Percentiles rank a stretch among this genome's conserved stretches.
phyloP scores from a whole-genome alignment of 208 protist species.

The Leishmania braziliensis region DNA sequence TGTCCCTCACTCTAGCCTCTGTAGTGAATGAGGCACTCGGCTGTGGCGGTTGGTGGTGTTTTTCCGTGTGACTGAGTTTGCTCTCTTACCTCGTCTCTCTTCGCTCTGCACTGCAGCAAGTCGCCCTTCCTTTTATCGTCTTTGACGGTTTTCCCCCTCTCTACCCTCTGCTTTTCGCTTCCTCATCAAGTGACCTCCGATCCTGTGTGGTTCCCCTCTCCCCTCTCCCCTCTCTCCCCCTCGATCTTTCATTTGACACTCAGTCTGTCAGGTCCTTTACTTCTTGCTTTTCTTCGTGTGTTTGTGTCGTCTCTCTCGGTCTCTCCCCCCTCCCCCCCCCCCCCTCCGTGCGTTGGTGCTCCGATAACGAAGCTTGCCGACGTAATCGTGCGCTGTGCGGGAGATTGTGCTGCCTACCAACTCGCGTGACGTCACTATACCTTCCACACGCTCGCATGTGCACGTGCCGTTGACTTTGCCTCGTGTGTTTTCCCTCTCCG shows the following conservation, averaged over 20 bases:
- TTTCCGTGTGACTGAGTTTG: background rate
- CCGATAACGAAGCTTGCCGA: background rate
- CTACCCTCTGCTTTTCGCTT: background rate
- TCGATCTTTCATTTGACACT: background rate
- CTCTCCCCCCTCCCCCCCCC: too few relatives aligned
- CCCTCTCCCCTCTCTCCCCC: conserved; percentile 1
- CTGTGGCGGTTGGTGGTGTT: background rate
- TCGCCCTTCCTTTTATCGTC: background rate
- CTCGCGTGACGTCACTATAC: background rate
- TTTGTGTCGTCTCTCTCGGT: background rate
- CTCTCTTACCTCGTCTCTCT: background rate
- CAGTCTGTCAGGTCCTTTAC: conserved; percentile 1
- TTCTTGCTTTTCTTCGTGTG: background rate
- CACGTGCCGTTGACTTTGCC: background rate
- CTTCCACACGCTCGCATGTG: background rate
- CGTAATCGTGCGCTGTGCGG: too few relatives aligned
- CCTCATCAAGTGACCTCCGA: background rate
- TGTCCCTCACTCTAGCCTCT: background rate
- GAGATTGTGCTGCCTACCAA: background rate
- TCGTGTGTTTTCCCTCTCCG: background rate
- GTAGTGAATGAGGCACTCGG: background rate
- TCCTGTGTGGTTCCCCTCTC: background rate
- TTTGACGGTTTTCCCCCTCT: background rate
- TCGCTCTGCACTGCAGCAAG: too few relatives aligned
- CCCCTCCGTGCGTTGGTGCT: too few relatives aligned